Base-by-base conservation (phyloP, 768 basidiomycete species). In the Lyophyllum shimeji region DNA sequence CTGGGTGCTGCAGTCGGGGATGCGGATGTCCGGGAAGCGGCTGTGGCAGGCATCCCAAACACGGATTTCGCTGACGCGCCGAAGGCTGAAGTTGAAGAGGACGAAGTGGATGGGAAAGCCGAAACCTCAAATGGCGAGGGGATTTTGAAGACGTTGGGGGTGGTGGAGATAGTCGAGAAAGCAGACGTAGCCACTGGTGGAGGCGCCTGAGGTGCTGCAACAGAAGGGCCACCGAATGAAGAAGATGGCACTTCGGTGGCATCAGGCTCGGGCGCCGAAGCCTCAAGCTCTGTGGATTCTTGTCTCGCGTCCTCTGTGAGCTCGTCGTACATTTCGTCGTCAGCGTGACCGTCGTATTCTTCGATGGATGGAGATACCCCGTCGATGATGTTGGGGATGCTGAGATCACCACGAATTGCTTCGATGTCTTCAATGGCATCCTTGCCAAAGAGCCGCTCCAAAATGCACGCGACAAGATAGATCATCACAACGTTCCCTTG, bases 391-490 rank as follows among this genome's bases (percentile, higher is more conserved):
- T 90, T 82, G 0, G 81, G 74, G 33, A 84, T 75, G 21, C 74
- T 70, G 46, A 90, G 69, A 18, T 77, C 78, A 1, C 79, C 84
- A 50, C 83, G 77, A 55, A 92, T 82, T 23, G 69, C 68, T 61
- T 90, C 89, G 33, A 91, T 89, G 51, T 88, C 82, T 4, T 90
- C 86, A 57, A 91, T 84, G 3, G 91, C 84, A 43, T 88, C 89
- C 62, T 84, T 81, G 61, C 89, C 87, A 66, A 98, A 95, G 46
- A 93, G 77, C n/a, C 87, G 74, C 67, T 96, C 92, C 43, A 95
- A 75, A 46, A 98, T 82, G 66, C 94, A 97, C 0, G 90, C 93
- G 23, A 97, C 83, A 23, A 98, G 83, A 65, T 89, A 97, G 1
- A 93, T 88, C 81, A 93, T 90, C 13, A 85, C 78, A 20, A 76